Percentiles rank a stretch among this genome's conserved stretches.
These are phyloP conservation scores for Trichaptum fuscoviolaceum DNA, from an alignment of 768 basidiomycete species.

Conservation along the genomic window DNA sequence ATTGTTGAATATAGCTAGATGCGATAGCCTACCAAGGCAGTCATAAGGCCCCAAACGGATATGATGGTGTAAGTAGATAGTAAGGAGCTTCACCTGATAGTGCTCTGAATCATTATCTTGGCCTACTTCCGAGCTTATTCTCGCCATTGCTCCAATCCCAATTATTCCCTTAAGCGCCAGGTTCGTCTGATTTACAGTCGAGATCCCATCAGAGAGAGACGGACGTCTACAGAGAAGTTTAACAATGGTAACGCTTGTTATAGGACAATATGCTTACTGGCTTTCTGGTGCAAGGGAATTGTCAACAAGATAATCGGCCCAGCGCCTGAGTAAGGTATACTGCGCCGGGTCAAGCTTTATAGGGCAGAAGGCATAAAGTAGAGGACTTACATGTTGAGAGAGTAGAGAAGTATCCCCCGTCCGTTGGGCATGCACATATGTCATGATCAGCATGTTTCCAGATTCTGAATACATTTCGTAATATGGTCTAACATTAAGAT, in stretches of 20 bases:
- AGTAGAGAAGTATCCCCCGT: conserved; percentile 22
- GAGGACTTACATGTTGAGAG: conserved; percentile 13
- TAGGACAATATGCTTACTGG: conserved; percentile 1
- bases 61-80: background rate
- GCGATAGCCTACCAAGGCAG: background rate
- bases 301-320: conserved; percentile 18
- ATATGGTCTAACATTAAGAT: too few species aligned
- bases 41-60: background rate
- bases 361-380: background rate
- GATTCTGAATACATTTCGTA: conserved; percentile 39
- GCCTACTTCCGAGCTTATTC: conserved; percentile 34
- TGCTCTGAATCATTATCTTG: conserved; percentile 15
- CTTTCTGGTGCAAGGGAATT: conserved; percentile 5
- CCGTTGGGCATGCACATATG: conserved; percentile 21
- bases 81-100: conserved; percentile 21
- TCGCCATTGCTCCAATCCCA: conserved; percentile 58
- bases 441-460: conserved; percentile 32
- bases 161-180: conserved; percentile 68
- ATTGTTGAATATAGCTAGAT: background rate
- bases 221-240: conserved; percentile 10
- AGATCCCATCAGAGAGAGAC: conserved; percentile 13
- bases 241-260: background rate
- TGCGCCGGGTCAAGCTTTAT: conserved; percentile 5
- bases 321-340: conserved; percentile 22
- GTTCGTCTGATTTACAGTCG: conserved; percentile 54